phyloP scores from a whole-genome alignment of 176 grass and related monocot species.

The Paspalum notatum region DNA sequence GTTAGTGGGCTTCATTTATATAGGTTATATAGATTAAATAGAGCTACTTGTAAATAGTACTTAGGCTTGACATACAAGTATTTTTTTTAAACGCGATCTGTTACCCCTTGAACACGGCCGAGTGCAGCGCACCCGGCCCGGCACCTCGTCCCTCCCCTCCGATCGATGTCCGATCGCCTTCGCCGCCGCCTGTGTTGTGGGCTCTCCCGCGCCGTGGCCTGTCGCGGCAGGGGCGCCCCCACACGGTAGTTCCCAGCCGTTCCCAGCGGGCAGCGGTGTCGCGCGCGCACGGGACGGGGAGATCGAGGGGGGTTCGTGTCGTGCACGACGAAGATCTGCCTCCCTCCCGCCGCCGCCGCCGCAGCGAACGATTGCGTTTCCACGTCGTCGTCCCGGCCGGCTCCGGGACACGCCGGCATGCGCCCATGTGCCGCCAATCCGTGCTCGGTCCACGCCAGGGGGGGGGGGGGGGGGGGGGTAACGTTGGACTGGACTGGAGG shows the following conservation, averaged over 20 bases:
- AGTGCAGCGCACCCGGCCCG: background rate
- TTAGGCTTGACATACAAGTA: no score
- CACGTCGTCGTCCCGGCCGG: background rate
- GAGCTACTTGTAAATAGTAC: no score
- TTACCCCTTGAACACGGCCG: conserved; percentile 10
- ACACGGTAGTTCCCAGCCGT: background rate
- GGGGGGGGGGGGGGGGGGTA: no score
- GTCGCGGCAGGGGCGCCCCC: background rate
- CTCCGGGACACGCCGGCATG: conserved; percentile 34
- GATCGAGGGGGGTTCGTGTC: background rate
- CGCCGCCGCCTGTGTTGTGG: background rate
- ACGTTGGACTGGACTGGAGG: conserved; percentile 35
- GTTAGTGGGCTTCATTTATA: no score
- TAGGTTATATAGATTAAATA: no score
- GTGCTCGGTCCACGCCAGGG: conserved; percentile 16
- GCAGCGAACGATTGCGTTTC: background rate
- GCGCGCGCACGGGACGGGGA: background rate
- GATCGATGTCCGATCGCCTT: background rate
- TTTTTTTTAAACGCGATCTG: no score
- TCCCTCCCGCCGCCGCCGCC: background rate
- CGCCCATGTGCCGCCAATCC: conserved; percentile 37
- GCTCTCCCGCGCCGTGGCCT: background rate
- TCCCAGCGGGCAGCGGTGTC: background rate
- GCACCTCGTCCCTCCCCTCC: background rate
- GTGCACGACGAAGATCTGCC: conserved; percentile 32